phyloP scores from a whole-genome alignment of 495 filamentous ascomycete genomes.

The Penicillium pulvis region DNA sequence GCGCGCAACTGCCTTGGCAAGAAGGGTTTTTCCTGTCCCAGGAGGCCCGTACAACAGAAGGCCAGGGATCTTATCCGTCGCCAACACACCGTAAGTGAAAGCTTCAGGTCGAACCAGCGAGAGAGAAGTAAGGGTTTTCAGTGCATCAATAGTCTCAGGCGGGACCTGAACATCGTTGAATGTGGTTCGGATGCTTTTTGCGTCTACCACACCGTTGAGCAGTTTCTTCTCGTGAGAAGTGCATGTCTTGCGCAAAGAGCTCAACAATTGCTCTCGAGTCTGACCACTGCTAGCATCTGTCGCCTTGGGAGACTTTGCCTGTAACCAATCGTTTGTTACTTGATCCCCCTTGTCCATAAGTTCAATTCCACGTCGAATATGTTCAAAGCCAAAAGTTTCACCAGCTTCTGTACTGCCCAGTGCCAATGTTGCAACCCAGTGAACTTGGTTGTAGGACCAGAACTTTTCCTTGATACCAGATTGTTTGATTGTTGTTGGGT shows the following conservation, averaged over 20 bases:
- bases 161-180: constrained; percentile 85
- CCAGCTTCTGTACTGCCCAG: constrained; percentile 55
- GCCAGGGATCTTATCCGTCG: constrained; percentile 87
- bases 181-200: constrained; percentile 77
- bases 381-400: constrained; percentile 41
- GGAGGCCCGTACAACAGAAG: constrained; percentile 92
- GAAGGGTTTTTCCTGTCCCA: constrained; percentile 91
- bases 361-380: constrained; percentile 41
- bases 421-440: constrained; percentile 61
- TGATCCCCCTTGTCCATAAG: constrained; percentile 41
- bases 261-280: constrained; percentile 38
- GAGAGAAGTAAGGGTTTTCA: constrained; percentile 87
- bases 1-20: constrained; percentile 95
- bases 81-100: constrained; percentile 92
- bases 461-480: constrained; percentile 54
- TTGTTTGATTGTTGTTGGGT: constrained; percentile 35
- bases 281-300: constrained; percentile 28
- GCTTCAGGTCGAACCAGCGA: constrained; percentile 89
- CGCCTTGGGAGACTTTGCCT: constrained; percentile 34
- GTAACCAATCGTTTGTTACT: constrained; percentile 41
- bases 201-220: constrained; percentile 77
- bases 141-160: constrained; percentile 77
- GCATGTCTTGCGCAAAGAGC: constrained; percentile 53
- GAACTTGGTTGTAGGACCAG: constrained; percentile 61
- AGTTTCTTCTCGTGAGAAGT: constrained; percentile 81